A percentile compares a stretch with the other conserved stretches of the same genome.
Evolutionary conservation across 257 asterid species (phyloP).

Genomic region (Galeopsis tetrahit): DNA sequence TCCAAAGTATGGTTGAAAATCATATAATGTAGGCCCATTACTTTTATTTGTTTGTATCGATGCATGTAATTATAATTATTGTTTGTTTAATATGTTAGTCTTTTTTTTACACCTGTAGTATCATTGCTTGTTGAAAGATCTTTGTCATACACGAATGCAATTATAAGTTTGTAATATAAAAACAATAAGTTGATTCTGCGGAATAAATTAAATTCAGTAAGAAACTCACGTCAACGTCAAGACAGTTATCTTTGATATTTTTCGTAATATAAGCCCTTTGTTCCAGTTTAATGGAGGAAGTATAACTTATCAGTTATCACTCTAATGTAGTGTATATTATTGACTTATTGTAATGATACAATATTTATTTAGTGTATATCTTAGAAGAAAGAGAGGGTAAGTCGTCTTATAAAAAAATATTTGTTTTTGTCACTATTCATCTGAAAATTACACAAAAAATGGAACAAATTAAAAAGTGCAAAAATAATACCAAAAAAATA

Average conservation of each 20-base stretch:
- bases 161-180: neutral
- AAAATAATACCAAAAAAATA: no score
- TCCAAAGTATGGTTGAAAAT: neutral
- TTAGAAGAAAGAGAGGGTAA: no score
- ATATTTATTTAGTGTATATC: no score
- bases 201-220: constrained; percentile 15
- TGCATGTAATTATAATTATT: neutral
- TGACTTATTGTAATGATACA: no score
- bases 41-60: neutral
- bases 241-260: constrained; percentile 27
- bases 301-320: no score
- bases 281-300: neutral
- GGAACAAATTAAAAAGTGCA: no score
- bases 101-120: constrained; percentile 18
- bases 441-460: no score
- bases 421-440: no score
- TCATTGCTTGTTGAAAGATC: constrained; percentile 41
- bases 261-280: neutral
- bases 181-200: constrained; percentile 16
- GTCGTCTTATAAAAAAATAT: no score
- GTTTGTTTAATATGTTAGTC: constrained; percentile 20
- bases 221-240: constrained; percentile 39
- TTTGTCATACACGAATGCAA: constrained; percentile 30
- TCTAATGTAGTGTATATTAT: no score
- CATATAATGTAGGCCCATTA: constrained; percentile 20